phyloP scores from a whole-genome alignment of 2,329 filamentous ascomycete species.

The Arachnopeziza araneosa region DNA sequence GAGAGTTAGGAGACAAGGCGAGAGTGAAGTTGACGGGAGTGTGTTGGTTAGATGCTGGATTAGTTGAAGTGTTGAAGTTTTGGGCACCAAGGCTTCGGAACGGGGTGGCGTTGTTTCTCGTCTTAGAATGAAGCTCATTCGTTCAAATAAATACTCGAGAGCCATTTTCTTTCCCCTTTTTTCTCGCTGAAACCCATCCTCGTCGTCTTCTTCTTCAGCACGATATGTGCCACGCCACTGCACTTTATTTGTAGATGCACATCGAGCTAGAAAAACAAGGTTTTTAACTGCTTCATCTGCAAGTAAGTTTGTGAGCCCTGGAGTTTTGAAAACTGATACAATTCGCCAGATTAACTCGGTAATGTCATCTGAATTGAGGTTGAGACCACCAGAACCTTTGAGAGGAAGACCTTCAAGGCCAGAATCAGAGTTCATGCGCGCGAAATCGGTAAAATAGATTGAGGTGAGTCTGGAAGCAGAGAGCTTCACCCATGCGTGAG shows the following conservation, averaged over 20 bases:
- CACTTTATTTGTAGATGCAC: slow-evolving; percentile 52
- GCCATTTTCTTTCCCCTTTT: slow-evolving; percentile 39
- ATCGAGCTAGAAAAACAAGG: slow-evolving; percentile 72
- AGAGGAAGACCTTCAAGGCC: slow-evolving; percentile 55
- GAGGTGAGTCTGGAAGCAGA: slow-evolving; percentile 69
- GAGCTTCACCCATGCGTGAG: slow-evolving; percentile 69
- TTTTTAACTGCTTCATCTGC: slow-evolving; percentile 75
- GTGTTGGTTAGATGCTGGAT: slow-evolving; percentile 64
- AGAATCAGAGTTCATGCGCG: slow-evolving; percentile 50
- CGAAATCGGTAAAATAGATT: slow-evolving; percentile 75
- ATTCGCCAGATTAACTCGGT: slow-evolving; percentile 48
- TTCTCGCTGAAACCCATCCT: slow-evolving; percentile 41
- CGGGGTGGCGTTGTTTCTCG: slow-evolving; percentile 64
- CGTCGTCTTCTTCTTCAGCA: slow-evolving; percentile 34
- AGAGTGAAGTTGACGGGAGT: slow-evolving; percentile 51
- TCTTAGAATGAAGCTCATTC: slow-evolving; percentile 72
- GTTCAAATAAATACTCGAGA: slow-evolving; percentile 71
- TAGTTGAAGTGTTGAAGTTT: slow-evolving; percentile 69
- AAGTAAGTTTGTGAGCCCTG: slow-evolving; percentile 65
- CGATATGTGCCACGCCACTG: slow-evolving; percentile 24
- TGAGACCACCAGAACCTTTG: slow-evolving; percentile 64
- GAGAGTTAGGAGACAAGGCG: slow-evolving; percentile 57
- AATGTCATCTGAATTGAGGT: slow-evolving; percentile 60
- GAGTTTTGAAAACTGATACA: slow-evolving; percentile 52
- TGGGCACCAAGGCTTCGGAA: slow-evolving; percentile 61